Evolutionary conservation across 345 rosid species (phyloP).

Genomic region (Salix caprea): DNA sequence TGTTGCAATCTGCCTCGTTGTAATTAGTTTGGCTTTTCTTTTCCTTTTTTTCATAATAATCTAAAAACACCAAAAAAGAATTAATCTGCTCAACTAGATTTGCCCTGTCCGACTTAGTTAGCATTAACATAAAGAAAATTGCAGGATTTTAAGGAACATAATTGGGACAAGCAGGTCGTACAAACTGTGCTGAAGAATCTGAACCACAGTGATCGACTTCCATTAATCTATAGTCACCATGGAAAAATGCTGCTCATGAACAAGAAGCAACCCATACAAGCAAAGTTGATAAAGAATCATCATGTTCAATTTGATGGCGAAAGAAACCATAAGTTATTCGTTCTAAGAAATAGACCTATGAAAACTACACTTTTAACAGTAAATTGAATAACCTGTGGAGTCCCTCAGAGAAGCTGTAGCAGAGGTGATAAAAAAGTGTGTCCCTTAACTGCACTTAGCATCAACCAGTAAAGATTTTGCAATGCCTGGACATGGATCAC

Average conservation of each 20-base stretch:
- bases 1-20: too few species aligned
- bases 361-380: not conserved
- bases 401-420: too few species aligned
- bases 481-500: constrained; percentile 1
- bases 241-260: not conserved
- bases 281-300: not conserved
- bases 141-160: not conserved
- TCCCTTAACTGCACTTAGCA: not conserved
- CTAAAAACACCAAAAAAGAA: not conserved
- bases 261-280: not conserved
- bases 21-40: too few species aligned
- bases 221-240: not conserved
- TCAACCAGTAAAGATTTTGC: constrained; percentile 1
- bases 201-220: not conserved
- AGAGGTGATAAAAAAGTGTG: not conserved
- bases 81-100: not conserved
- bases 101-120: not conserved
- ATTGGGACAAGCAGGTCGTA: not conserved
- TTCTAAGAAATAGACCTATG: not conserved
- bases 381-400: not conserved
- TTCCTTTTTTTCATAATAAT: too few species aligned
- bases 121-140: not conserved
- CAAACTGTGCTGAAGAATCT: not conserved
- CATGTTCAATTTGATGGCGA: not conserved
- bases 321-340: not conserved